Conservation (phyloP, 2,329 filamentous ascomycete genomes). For the Biscogniauxia mediterranea region DNA sequence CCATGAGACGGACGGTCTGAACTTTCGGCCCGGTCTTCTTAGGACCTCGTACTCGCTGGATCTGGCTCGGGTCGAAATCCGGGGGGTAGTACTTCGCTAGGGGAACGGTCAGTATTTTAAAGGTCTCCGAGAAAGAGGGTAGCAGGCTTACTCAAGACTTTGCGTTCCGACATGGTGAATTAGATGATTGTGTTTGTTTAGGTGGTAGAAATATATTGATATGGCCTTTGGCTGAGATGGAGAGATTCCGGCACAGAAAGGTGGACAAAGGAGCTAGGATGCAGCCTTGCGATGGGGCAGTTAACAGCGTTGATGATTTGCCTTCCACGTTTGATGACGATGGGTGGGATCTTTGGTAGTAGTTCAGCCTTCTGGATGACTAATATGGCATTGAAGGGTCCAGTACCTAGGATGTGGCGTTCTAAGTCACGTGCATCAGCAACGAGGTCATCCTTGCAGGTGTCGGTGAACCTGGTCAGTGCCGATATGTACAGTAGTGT, state of each 20-base stretch:
- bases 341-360: background rate
- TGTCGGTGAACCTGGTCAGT: no score
- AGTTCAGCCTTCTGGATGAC: background rate
- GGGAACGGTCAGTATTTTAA: slow-evolving; percentile 17
- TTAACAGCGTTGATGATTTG: background rate
- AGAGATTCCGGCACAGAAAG: background rate
- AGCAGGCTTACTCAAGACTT: slow-evolving; percentile 35
- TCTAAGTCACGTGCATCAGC: background rate
- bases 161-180: slow-evolving; percentile 42
- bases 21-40: slow-evolving; percentile 76
- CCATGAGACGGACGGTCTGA: slow-evolving; percentile 88
- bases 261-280: background rate
- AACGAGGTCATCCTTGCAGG: no score
- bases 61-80: slow-evolving; percentile 87
- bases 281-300: background rate
- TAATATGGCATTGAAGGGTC: no score
- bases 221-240: background rate
- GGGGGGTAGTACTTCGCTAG: slow-evolving; percentile 58
- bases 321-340: background rate
- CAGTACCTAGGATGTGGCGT: background rate
- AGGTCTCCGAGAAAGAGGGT: slow-evolving; percentile 1
- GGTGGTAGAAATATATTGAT: background rate
- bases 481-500: no score
- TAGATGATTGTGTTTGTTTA: slow-evolving; percentile 6
- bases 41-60: slow-evolving; percentile 66